Base-by-base conservation (phyloP, 305 asterid species). In the Galium porrigens region DNA sequence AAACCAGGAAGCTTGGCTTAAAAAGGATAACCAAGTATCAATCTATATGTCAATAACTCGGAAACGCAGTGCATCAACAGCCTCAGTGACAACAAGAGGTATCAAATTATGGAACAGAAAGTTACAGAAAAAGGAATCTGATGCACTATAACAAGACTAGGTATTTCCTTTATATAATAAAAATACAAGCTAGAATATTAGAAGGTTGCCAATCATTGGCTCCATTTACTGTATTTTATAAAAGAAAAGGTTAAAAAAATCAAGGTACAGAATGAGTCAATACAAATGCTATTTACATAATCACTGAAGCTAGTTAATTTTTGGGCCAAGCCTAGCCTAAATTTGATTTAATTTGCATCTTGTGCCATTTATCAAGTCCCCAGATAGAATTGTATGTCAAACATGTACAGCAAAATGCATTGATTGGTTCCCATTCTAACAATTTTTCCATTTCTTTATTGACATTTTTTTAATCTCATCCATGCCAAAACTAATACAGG, bases 1-100 rank as follows among this genome's bases (percentile, higher is more conserved):
- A 52, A 25, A 61, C 61, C 4, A 58, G 39, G 32, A 41, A 59
- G 66, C 8, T 44, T 7, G 44, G 64, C 51, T 33, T 17, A 42
- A 20, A 8, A 30, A 42, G 37, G 32, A 37, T 14, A 5, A 49
- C 51, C 14, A 60, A 17, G 33, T 61, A 10, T 22, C 25, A 61
- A 9, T 0, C 22, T 22, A 22, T 22, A 61, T 60, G 25, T 17
- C 14, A 39, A 30, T 8, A 41, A 22, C 22, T 22, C 22, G 22
- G 22, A 22, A 22, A 22, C 0, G 17, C 18, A 60, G 6, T 18
- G 11, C 18, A 22, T 61, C 55, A 39, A 62, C 41, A 27, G 55
- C 33, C 20, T 20, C 64, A 59, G 30, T n/a, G 27, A 42, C 6
- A 42, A 12, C 55, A 20, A 4, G 15, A 42, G 22, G 37, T 22